Percentiles rank a stretch among this genome's conserved stretches.
These are phyloP conservation scores for Microcos paniculata DNA, from an alignment of 345 rosid genomes.

Conservation along the genomic window DNA sequence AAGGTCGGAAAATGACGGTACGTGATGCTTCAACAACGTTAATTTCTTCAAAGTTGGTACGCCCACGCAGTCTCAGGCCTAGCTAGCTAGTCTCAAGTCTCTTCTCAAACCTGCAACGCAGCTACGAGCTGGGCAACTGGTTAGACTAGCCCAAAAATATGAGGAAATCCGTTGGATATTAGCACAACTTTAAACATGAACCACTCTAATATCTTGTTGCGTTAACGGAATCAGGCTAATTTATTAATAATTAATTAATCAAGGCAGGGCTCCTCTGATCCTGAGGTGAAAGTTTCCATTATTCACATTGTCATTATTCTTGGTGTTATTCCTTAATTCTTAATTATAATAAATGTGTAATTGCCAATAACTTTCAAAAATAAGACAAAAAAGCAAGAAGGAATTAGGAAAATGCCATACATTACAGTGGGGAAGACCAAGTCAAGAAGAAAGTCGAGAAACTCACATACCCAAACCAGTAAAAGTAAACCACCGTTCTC, in stretches of 20 bases:
- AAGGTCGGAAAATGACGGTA: not conserved
- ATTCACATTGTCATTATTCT: too few relatives aligned
- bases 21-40: slow-evolving; percentile 8
- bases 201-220: not conserved
- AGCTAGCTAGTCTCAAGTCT: not conserved
- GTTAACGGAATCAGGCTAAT: not conserved
- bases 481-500: too few relatives aligned
- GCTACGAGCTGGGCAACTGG: not conserved
- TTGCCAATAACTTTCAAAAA: too few relatives aligned
- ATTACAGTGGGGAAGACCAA: too few relatives aligned
- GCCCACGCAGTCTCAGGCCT: not conserved
- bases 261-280: not conserved
- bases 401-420: too few relatives aligned
- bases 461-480: not conserved
- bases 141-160: not conserved
- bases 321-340: too few relatives aligned
- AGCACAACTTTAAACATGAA: not conserved
- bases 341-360: too few relatives aligned
- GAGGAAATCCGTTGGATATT: not conserved
- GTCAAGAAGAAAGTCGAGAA: too few relatives aligned
- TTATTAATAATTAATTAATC: too few relatives aligned
- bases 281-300: not conserved
- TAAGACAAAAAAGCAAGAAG: too few relatives aligned
- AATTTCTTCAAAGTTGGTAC: slow-evolving; percentile 6
- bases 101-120: not conserved